Percentiles rank a stretch among this genome's conserved stretches.
Evolutionary conservation across 495 filamentous ascomycete species (phyloP).

Genomic region (Durotheca rogersii): DNA sequence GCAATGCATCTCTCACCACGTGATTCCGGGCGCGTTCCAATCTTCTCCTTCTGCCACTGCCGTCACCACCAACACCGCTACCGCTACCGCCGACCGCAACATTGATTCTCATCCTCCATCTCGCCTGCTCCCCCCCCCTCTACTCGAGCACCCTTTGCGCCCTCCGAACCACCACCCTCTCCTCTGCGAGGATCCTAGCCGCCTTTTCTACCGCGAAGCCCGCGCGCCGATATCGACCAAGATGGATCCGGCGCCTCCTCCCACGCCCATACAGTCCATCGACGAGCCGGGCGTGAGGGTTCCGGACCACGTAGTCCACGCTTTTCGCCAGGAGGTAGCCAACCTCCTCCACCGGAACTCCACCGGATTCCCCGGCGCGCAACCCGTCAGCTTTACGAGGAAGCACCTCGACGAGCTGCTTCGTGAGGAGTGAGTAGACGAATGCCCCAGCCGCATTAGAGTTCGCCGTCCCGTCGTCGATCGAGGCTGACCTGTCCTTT

Average conservation of each 20-base stretch:
- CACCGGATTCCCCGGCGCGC: constrained; percentile 80
- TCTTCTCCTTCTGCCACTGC: neutral
- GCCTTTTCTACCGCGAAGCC: too few species aligned
- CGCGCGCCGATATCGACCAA: neutral
- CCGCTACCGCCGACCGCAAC: neutral
- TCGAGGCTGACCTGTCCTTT: constrained; percentile 4
- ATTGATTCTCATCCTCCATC: neutral
- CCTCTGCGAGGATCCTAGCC: too few species aligned
- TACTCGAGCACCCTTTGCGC: too few species aligned
- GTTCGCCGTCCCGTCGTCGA: neutral
- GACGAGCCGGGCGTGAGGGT: constrained; percentile 67
- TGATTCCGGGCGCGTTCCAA: constrained; percentile 1
- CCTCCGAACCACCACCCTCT: neutral
- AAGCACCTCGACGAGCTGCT: constrained; percentile 77
- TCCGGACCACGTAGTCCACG: constrained; percentile 54
- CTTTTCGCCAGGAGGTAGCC: constrained; percentile 73
- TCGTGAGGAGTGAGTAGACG: constrained; percentile 61
- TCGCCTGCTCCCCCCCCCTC: too few species aligned
- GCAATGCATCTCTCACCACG: neutral
- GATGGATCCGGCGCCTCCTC: constrained; percentile 6
- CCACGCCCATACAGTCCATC: constrained; percentile 42
- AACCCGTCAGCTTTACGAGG: constrained; percentile 86
- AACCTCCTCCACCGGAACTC: constrained; percentile 66
- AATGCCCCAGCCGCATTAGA: neutral
- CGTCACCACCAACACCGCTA: constrained; percentile 4